Conservation (phyloP, 257 asterid species). For the Solanum virginianum region DNA sequence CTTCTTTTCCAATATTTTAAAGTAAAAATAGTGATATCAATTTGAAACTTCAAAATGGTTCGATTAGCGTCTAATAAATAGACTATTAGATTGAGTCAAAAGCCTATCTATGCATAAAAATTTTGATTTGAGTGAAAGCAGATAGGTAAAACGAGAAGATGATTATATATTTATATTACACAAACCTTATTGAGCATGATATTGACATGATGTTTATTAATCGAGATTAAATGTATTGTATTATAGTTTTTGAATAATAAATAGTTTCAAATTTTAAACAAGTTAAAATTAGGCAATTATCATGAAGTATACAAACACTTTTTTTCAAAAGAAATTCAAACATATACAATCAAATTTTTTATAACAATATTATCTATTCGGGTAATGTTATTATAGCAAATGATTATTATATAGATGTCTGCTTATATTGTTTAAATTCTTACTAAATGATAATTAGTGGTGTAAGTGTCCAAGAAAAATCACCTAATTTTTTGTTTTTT, state of each 20-base stretch:
- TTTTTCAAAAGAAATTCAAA: not conserved
- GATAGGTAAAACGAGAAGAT: no score
- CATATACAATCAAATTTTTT: not conserved
- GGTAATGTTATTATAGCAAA: not conserved
- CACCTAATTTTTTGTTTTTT: not conserved
- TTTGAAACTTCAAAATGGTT: not conserved
- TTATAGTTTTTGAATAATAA: no score
- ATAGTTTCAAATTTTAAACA: not conserved
- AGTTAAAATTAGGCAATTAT: not conserved
- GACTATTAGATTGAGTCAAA: no score
- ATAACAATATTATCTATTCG: not conserved
- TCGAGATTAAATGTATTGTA: no score
- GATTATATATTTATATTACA: no score
- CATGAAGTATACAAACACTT: not conserved
- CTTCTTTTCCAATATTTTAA: not conserved
- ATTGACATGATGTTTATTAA: no score
- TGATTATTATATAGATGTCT: not conserved
- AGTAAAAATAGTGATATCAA: not conserved
- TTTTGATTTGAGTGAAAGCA: no score
- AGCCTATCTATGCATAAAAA: no score
- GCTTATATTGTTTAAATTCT: not conserved
- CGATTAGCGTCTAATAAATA: no score
- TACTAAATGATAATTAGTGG: not conserved
- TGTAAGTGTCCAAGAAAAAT: not conserved
- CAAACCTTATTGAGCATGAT: no score